These are phyloP conservation scores for Torulaspora franciscae DNA, from an alignment of 805 yeast genomes.

Conservation along the genomic window DNA sequence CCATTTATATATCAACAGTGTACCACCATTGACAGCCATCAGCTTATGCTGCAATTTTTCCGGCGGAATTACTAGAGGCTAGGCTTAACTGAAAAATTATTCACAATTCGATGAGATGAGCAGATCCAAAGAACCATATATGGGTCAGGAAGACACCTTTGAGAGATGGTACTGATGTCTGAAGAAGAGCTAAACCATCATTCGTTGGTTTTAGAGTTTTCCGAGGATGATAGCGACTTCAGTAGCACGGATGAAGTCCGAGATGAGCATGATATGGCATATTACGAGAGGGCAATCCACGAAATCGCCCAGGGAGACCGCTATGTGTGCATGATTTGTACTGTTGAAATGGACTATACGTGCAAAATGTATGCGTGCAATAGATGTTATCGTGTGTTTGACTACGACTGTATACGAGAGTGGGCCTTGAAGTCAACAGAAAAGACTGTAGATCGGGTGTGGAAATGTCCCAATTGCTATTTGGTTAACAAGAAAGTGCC, in stretches of 20 bases:
- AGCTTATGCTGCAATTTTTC: slow-evolving; percentile 8
- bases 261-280: slow-evolving; percentile 21
- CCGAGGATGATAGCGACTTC: slow-evolving; percentile 13
- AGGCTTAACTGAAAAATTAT: slow-evolving; percentile 10
- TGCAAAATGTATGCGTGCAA: slow-evolving; percentile 76
- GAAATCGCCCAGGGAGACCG: slow-evolving; percentile 46
- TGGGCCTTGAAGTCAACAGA: slow-evolving; percentile 82
- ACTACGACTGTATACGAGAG: slow-evolving; percentile 72
- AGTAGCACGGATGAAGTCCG: slow-evolving; percentile 1
- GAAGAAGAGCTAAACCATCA: slow-evolving; percentile 1
- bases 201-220: slow-evolving; percentile 12
- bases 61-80: slow-evolving; percentile 10
- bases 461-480: slow-evolving; percentile 82
- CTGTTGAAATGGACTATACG: slow-evolving; percentile 65
- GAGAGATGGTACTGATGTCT: neutral
- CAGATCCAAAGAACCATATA: neutral
- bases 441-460: slow-evolving; percentile 51
- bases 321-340: slow-evolving; percentile 83
- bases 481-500: slow-evolving; percentile 45
- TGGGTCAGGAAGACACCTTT: neutral
- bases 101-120: slow-evolving; percentile 3
- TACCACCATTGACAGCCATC: neutral
- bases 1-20: slow-evolving; percentile 3
- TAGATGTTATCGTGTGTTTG: slow-evolving; percentile 77
- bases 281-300: slow-evolving; percentile 31